Conservation (phyloP, 768 basidiomycete genomes). For the Tulasnella sp. region DNA sequence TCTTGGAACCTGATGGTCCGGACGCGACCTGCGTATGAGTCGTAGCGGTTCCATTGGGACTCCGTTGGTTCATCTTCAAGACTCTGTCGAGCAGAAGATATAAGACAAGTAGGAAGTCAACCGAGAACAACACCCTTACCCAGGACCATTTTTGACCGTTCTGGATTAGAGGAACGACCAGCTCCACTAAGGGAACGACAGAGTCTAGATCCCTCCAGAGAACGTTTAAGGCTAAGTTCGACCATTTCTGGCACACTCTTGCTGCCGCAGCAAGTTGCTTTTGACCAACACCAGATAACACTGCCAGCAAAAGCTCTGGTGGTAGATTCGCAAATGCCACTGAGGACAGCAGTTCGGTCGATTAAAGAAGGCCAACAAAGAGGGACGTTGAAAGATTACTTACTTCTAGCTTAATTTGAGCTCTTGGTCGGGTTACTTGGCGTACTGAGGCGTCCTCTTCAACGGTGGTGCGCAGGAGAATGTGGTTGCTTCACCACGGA, state of each 20-base stretch:
- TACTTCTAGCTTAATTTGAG: no score
- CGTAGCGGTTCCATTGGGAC: conserved; percentile 6
- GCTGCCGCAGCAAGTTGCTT: not conserved
- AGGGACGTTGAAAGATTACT: no score
- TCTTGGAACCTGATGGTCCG: not conserved
- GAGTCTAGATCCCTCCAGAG: conserved; percentile 13
- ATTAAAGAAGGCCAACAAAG: no score
- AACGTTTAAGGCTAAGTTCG: not conserved
- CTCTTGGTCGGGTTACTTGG: no score
- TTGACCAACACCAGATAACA: not conserved
- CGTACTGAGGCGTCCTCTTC: no score
- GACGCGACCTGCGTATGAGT: conserved; percentile 2
- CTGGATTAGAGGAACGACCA: not conserved
- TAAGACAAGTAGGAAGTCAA: no score
- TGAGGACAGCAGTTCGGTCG: no score
- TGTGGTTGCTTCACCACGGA: no score
- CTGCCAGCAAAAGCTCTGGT: not conserved
- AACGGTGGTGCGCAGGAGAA: no score
- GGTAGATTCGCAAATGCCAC: no score
- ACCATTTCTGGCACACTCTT: not conserved
- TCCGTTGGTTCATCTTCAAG: not conserved
- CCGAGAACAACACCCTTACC: no score
- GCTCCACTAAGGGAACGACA: not conserved
- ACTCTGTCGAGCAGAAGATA: not conserved
- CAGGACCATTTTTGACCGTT: no score